Evolutionary conservation across 2,329 filamentous ascomycete species (phyloP).

Genomic region (Ophiostoma populinum): DNA sequence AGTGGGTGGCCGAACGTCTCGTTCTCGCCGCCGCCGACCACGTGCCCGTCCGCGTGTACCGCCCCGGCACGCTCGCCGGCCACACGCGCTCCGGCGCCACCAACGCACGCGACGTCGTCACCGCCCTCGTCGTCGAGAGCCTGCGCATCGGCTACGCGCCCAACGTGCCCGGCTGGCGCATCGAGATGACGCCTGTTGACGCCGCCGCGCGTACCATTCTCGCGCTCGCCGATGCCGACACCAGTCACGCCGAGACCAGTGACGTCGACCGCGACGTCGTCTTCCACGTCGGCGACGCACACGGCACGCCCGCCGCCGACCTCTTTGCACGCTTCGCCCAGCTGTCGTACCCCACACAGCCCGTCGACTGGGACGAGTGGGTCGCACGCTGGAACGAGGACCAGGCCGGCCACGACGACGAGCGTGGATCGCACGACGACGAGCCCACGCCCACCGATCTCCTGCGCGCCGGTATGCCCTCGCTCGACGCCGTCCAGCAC

Average conservation of each 20-base stretch:
- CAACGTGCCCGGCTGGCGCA: constrained; percentile 55
- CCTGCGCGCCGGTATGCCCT: constrained; percentile 65
- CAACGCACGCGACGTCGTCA: constrained; percentile 64
- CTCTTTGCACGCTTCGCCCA: constrained; percentile 47
- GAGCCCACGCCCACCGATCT: constrained; percentile 65
- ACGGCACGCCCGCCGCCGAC: constrained; percentile 45
- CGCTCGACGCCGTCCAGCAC: constrained; percentile 49
- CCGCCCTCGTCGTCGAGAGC: constrained; percentile 60
- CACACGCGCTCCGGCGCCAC: constrained; percentile 59
- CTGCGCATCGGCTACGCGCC: constrained; percentile 54
- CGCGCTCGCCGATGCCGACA: constrained; percentile 33
- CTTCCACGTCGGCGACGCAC: constrained; percentile 60
- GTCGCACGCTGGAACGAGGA: constrained; percentile 56
- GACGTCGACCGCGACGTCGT: constrained; percentile 29
- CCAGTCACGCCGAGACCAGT: too few relatives aligned
- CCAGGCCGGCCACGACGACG: constrained; percentile 17
- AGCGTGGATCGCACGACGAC: constrained; percentile 35
- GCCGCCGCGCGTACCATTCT: constrained; percentile 62
- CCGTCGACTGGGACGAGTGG: constrained; percentile 56
- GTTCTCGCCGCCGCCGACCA: constrained; percentile 49
- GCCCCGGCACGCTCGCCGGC: constrained; percentile 61
- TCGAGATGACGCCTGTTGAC: constrained; percentile 74
- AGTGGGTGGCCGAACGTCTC: constrained; percentile 66
- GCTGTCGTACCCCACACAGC: constrained; percentile 54
- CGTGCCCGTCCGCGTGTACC: constrained; percentile 52